phyloP scores from a whole-genome alignment of 2,329 filamentous ascomycete species.

The Beauveria asiatica region DNA sequence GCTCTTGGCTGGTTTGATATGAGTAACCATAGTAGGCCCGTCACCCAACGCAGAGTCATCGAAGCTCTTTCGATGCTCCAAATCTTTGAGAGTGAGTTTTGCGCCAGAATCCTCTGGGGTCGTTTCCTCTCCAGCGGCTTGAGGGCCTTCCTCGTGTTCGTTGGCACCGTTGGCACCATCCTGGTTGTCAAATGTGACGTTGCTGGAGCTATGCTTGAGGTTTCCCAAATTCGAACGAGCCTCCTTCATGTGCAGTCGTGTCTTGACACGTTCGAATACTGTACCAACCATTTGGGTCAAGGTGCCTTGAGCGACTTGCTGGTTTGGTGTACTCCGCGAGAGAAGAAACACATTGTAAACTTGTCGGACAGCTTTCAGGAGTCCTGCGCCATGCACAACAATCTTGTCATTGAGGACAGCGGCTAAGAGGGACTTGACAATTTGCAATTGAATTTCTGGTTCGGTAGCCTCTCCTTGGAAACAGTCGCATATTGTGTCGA shows the following conservation, averaged over 20 bases:
- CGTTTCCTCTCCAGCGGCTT: conserved; percentile 20
- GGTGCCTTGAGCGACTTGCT: conserved; percentile 94
- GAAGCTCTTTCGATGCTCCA: conserved; percentile 60
- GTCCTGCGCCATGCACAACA: conserved; percentile 89
- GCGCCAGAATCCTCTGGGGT: conserved; percentile 28
- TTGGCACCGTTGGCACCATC: conserved; percentile 28
- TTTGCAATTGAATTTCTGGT: conserved; percentile 89
- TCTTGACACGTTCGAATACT: conserved; percentile 91
- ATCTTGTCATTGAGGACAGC: conserved; percentile 98
- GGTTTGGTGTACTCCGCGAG: conserved; percentile 87
- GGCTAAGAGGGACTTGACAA: conserved; percentile 91
- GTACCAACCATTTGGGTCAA: conserved; percentile 98
- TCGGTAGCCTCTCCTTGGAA: conserved; percentile 95
- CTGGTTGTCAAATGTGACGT: conserved; percentile 39
- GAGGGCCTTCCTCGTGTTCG: conserved; percentile 25
- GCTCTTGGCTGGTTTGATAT: conserved; percentile 42
- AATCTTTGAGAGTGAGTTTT: conserved; percentile 58
- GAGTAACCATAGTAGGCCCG: conserved; percentile 58
- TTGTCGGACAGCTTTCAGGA: conserved; percentile 92
- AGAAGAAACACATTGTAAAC: conserved; percentile 99
- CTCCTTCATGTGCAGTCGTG: conserved; percentile 79
- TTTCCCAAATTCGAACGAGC: conserved; percentile 52
- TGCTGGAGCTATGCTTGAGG: conserved; percentile 44
- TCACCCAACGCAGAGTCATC: conserved; percentile 60
- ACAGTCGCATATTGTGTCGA: conserved; percentile 98